A percentile compares a stretch with the other conserved stretches of the same genome.
Evolutionary conservation across 1,139 yeast species (phyloP).

Genomic region (Kurtzmaniella natalensis): DNA sequence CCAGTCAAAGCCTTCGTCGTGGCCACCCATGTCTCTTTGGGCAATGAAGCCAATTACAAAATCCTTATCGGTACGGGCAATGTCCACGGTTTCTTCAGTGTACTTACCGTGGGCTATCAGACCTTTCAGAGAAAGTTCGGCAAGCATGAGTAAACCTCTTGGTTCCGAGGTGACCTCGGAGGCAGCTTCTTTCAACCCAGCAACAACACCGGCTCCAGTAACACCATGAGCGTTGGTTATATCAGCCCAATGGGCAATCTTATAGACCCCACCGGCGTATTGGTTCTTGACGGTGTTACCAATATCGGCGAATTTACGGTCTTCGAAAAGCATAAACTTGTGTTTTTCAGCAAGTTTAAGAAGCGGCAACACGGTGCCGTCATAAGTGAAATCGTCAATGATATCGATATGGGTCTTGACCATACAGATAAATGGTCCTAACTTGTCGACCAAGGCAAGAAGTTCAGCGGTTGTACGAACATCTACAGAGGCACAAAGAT

Average conservation of each 20-base stretch:
- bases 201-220: constrained; percentile 90
- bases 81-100: constrained; percentile 79
- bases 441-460: constrained; percentile 61
- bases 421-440: constrained; percentile 90
- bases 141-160: constrained; percentile 90
- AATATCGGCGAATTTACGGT: constrained; percentile 96
- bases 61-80: constrained; percentile 80
- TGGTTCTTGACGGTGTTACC: constrained; percentile 98
- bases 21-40: constrained; percentile 81
- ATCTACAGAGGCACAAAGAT: constrained; percentile 95
- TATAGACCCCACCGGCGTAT: constrained; percentile 84
- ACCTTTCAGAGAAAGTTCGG: constrained; percentile 92
- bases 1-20: constrained; percentile 88
- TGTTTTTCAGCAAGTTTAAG: constrained; percentile 68
- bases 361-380: constrained; percentile 72
- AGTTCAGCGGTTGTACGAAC: constrained; percentile 76
- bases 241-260: constrained; percentile 92
- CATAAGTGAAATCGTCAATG: constrained; percentile 80
- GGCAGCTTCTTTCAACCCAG: constrained; percentile 84
- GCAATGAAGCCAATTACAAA: constrained; percentile 98
- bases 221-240: constrained; percentile 97
- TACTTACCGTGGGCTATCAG: constrained; percentile 91
- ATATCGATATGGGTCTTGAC: constrained; percentile 95
- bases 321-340: constrained; percentile 86
- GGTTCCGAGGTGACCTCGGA: constrained; percentile 65